Evolutionary conservation across 1,284 basidiomycete genomes (phyloP), one percentile per base, ranked within the genome.

Genomic region (Pisolithus thermaeus): DNA sequence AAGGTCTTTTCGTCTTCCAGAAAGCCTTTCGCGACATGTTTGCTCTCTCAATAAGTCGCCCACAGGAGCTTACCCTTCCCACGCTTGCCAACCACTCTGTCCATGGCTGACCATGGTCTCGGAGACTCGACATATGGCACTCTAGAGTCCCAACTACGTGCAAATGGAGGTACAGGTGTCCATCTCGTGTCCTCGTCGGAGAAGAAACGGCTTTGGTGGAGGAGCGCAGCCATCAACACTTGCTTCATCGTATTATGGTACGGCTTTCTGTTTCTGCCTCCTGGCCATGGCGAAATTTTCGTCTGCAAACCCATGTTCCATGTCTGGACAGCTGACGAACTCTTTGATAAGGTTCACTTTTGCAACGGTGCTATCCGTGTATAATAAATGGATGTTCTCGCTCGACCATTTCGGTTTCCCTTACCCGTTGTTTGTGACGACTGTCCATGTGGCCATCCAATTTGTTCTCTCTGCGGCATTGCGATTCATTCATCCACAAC

Each of bases 321-420:
- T n/a, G 12, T 30, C 16, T 40, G 6, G 35, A 25, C 9, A 3
- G 27, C 56, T 57, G 25, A 61, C 18, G 32, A 14, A 39, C 27
- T 36, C 20, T 46, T 12, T 30, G 2, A 39, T 7, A 46, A 90
- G 87, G 87, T 90, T 84, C 64, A 64, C 81, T 40, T 88, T 90
- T 62, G 84, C 87, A 16, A 86, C 83, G 8, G 61, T 86, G 28
- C 74, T 92, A 42, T 88, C 87, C 14, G 71, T 90, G 55, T 92
- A 91, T 70, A 95, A 96, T 80, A 96, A 95, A 74, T 97, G 93
- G 94, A 95, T 97, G 90, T 97, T 97, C 70, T 89, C 90, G 1
- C 76, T 79, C 0, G 75, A 91, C 30, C 83, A 90, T 67, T 92
- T 89, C 66, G 87, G 84, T 60, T 99, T 99, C 69, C 85, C 90